phyloP scores from a whole-genome alignment of 257 asterid species.

The Anisodus acutangulus region DNA sequence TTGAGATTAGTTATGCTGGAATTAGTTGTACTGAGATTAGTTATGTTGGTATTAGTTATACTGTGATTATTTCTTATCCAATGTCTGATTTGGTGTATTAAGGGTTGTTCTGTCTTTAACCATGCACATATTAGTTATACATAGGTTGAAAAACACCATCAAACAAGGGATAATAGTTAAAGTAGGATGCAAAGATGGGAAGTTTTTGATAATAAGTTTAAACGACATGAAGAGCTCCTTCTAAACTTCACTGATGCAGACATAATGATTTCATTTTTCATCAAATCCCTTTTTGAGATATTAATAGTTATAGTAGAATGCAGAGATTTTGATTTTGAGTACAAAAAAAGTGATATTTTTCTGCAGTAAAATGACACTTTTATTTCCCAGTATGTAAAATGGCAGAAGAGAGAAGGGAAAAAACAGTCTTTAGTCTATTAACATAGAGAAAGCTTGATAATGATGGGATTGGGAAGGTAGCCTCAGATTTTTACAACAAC shows the following conservation, averaged over 20 bases:
- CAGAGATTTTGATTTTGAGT: not conserved
- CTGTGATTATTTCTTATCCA: no score
- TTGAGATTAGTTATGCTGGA: no score
- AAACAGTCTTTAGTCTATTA: not conserved
- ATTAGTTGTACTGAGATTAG: no score
- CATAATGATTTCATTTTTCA: slow-evolving; percentile 25
- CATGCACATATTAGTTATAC: no score
- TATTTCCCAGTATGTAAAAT: not conserved
- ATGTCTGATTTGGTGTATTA: no score
- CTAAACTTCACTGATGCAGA: slow-evolving; percentile 69
- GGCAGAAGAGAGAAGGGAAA: not conserved
- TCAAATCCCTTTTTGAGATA: not conserved
- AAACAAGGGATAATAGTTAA: no score
- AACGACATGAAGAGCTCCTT: slow-evolving; percentile 62
- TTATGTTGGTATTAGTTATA: no score
- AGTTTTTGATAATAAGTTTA: slow-evolving; percentile 61
- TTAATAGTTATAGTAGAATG: not conserved
- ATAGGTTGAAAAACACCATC: no score
- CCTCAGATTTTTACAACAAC: not conserved
- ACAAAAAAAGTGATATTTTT: not conserved
- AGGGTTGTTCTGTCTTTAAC: no score
- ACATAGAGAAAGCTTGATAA: not conserved
- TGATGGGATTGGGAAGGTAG: not conserved
- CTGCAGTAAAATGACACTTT: not conserved
- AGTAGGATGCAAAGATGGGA: slow-evolving; percentile 34